Conservation (phyloP, 2,329 filamentous ascomycete genomes). For the Penicillium sp. region DNA sequence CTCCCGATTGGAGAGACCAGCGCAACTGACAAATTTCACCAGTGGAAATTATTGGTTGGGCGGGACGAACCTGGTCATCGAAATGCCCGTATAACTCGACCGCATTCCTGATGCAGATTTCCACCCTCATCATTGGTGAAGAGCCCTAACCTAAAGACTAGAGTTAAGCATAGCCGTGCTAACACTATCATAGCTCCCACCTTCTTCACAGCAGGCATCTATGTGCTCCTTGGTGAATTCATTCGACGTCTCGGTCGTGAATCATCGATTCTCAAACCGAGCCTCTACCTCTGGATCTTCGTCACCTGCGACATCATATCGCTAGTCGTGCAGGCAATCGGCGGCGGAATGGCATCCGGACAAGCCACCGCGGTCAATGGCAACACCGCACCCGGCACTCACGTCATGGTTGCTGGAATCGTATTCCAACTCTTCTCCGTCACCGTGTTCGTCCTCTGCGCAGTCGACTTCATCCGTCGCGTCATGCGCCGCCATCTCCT, state of each 20-base stretch:
- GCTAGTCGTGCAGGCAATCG: slow-evolving; percentile 53
- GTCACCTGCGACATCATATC: slow-evolving; percentile 53
- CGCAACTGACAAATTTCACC: not conserved
- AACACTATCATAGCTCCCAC: slow-evolving; percentile 36
- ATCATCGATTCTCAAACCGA: slow-evolving; percentile 43
- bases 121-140: slow-evolving; percentile 37
- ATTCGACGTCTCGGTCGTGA: slow-evolving; percentile 44
- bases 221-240: slow-evolving; percentile 48
- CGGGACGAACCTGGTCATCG: slow-evolving; percentile 47
- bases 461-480: slow-evolving; percentile 46
- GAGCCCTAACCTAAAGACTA: not conserved
- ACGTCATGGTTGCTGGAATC: slow-evolving; percentile 53
- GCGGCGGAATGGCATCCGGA: slow-evolving; percentile 49
- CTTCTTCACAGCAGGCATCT: slow-evolving; percentile 52
- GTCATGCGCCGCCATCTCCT: slow-evolving; percentile 25
- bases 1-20: not conserved
- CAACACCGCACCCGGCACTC: slow-evolving; percentile 46
- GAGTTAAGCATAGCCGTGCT: not conserved
- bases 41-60: slow-evolving; percentile 40
- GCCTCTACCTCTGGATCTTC: slow-evolving; percentile 48
- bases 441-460: slow-evolving; percentile 49
- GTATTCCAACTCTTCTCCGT: slow-evolving; percentile 57
- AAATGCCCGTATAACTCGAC: slow-evolving; percentile 48
- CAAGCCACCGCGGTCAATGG: slow-evolving; percentile 45
- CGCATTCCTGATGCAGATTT: slow-evolving; percentile 51